Percentiles rank a stretch among this genome's conserved stretches.
These are phyloP conservation scores for Geranomyces variabilis DNA, from an alignment of 192 early-diverging fungal species.

Conservation along the genomic window DNA sequence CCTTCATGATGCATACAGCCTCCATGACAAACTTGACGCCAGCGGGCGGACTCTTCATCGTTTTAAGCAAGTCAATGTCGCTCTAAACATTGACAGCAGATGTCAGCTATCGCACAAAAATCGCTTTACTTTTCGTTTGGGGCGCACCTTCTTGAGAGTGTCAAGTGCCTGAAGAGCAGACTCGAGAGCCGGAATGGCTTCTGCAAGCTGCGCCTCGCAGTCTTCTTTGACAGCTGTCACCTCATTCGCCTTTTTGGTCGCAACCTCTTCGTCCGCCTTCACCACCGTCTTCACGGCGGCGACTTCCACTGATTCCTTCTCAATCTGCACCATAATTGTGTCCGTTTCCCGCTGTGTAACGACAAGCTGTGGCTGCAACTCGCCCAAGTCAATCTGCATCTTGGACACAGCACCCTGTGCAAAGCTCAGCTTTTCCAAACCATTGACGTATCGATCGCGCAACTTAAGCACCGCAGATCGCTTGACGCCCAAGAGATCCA, in stretches of 20 bases:
- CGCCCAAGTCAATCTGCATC: slow-evolving; percentile 64
- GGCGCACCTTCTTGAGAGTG: slow-evolving; percentile 57
- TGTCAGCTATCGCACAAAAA: no score
- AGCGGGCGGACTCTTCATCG: slow-evolving; percentile 65
- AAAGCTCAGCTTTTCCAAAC: slow-evolving; percentile 63
- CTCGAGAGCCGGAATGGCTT: slow-evolving; percentile 63
- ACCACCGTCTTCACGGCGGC: slow-evolving; percentile 55
- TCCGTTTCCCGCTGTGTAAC: slow-evolving; percentile 60
- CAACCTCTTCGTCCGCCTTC: slow-evolving; percentile 61
- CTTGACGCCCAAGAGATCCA: slow-evolving; percentile 49
- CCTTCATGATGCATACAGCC: slow-evolving; percentile 66
- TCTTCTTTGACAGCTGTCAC: slow-evolving; percentile 62
- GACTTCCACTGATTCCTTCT: slow-evolving; percentile 63
- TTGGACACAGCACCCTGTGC: slow-evolving; percentile 60
- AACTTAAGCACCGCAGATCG: slow-evolving; percentile 50
- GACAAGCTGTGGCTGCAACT: slow-evolving; percentile 61
- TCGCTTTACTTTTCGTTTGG: no score
- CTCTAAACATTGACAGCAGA: no score
- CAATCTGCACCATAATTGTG: slow-evolving; percentile 60
- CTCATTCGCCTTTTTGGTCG: slow-evolving; percentile 58
- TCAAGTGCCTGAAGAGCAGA: slow-evolving; percentile 58
- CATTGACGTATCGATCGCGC: slow-evolving; percentile 58
- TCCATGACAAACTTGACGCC: slow-evolving; percentile 69
- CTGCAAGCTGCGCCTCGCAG: slow-evolving; percentile 63
- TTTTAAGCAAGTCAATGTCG: slow-evolving; percentile 64